phyloP scores from a whole-genome alignment of 441 rosid species.

The Corymbia calophylla region DNA sequence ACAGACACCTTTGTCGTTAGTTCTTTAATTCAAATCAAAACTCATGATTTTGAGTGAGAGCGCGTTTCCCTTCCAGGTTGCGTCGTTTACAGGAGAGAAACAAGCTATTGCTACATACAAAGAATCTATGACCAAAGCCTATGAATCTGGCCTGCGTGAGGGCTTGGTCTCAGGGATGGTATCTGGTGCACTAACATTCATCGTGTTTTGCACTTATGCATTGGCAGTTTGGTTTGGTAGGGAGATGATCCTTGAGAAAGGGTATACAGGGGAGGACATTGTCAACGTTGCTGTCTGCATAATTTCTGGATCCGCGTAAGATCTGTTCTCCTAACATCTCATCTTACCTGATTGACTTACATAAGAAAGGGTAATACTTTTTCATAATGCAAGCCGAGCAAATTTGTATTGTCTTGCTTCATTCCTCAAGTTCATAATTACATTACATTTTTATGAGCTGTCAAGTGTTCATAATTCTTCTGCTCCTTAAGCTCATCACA shows the following conservation, averaged over 20 bases:
- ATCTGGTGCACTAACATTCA: constrained; percentile 32
- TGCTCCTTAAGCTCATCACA: neutral
- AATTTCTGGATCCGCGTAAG: constrained; percentile 59
- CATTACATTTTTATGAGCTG: neutral
- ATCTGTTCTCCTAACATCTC: neutral
- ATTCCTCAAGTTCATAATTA: too few species aligned
- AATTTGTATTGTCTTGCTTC: neutral
- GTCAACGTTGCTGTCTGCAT: constrained; percentile 46
- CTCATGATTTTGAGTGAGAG: neutral
- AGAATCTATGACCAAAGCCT: constrained; percentile 49
- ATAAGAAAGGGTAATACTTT: neutral
- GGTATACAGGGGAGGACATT: constrained; percentile 62
- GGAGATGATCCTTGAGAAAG: constrained; percentile 40
- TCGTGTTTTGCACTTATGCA: constrained; percentile 38
- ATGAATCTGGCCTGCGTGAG: constrained; percentile 41
- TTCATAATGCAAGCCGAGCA: neutral
- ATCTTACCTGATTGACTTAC: neutral
- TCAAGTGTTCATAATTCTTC: neutral
- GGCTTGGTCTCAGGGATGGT: constrained; percentile 61
- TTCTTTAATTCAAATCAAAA: neutral
- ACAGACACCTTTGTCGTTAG: neutral
- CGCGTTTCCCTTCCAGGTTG: constrained; percentile 34
- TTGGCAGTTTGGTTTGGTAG: constrained; percentile 64
- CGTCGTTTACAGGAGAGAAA: constrained; percentile 74
- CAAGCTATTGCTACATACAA: constrained; percentile 51